These are phyloP conservation scores for Candida tibetensis DNA, from an alignment of 805 yeast genomes.

Conservation along the genomic window DNA sequence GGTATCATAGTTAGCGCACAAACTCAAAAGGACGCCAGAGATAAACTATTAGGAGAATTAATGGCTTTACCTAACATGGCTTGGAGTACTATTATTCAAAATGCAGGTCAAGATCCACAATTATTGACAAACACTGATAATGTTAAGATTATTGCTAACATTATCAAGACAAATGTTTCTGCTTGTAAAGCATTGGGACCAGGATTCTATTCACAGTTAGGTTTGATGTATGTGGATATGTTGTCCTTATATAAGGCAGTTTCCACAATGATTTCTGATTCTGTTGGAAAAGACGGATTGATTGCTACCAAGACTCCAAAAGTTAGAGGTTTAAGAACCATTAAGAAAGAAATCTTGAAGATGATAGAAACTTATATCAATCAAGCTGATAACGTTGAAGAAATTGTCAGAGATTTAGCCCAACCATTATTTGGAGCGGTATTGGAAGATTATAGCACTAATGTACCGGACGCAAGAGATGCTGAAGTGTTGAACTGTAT, in stretches of 20 bases:
- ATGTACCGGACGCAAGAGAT: conserved; percentile 95
- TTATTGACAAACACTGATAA: conserved; percentile 75
- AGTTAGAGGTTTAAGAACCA: conserved; percentile 92
- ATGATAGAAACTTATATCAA: conserved; percentile 85
- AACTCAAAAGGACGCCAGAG: conserved; percentile 63
- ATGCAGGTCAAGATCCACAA: conserved; percentile 80
- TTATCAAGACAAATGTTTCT: conserved; percentile 92
- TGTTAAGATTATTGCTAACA: conserved; percentile 88
- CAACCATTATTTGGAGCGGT: conserved; percentile 82
- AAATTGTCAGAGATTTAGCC: conserved; percentile 76
- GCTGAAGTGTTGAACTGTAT: conserved; percentile 96
- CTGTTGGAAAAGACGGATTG: conserved; percentile 75
- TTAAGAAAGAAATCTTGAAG: conserved; percentile 89
- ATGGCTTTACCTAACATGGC: conserved; percentile 94
- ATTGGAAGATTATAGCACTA: conserved; percentile 80
- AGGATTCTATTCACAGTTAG: conserved; percentile 84
- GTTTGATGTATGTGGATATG: conserved; percentile 84
- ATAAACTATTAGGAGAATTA: conserved; percentile 67
- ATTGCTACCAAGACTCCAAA: conserved; percentile 94
- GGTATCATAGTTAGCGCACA: conserved; percentile 92
- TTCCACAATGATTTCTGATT: conserved; percentile 75
- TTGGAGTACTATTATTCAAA: conserved; percentile 85
- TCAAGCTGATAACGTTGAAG: conserved; percentile 82
- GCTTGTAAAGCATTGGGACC: conserved; percentile 95
- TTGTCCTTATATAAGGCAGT: conserved; percentile 86